Evolutionary conservation across 306 rosid genomes (phyloP).

Genomic region (Inga laurina): DNA sequence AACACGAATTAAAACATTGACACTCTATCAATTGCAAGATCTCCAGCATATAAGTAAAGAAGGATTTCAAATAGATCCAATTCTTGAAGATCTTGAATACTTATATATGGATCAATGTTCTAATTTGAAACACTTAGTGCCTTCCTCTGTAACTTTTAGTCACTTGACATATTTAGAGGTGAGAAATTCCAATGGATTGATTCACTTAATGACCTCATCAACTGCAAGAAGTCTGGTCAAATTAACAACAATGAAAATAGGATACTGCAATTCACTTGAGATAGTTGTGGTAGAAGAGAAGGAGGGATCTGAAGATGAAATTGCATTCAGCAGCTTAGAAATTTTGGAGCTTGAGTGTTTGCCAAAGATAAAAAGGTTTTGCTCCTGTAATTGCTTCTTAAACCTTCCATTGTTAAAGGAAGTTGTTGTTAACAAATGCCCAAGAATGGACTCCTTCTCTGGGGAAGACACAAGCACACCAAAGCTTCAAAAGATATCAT

Average conservation of each 20-base stretch:
- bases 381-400: background rate
- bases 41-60: background rate
- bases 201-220: background rate
- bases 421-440: background rate
- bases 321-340: background rate
- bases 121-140: background rate
- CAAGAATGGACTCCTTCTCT: background rate
- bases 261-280: background rate
- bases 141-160: background rate
- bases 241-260: background rate
- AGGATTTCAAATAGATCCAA: background rate
- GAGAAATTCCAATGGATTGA: background rate
- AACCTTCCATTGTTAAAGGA: background rate
- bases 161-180: background rate
- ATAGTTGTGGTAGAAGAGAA: background rate
- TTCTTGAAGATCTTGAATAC: background rate
- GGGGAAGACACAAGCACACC: background rate
- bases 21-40: background rate
- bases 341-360: background rate
- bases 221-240: background rate
- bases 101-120: background rate
- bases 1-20: background rate
- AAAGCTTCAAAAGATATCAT: background rate
- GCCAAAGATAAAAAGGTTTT: background rate
- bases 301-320: background rate